Evolutionary conservation across 2,329 filamentous ascomycete species (phyloP).

Genomic region (Allantophomopsis cytisporea): DNA sequence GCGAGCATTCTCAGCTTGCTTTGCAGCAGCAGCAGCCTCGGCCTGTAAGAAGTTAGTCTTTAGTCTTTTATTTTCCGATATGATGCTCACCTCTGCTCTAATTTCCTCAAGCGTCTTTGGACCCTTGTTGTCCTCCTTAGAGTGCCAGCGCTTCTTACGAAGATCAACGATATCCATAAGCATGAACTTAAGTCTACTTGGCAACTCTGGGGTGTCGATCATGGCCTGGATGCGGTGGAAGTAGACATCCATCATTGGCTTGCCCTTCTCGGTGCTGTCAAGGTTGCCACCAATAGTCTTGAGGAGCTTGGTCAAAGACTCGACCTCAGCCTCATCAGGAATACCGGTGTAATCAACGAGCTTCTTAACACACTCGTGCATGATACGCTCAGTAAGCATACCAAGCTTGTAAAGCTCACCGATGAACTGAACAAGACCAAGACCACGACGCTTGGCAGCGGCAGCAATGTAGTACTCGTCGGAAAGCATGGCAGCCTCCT

Average conservation of each 20-base stretch:
- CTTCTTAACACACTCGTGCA: conserved; percentile 98
- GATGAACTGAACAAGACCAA: conserved; percentile 97
- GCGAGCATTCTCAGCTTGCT: conserved; percentile 60
- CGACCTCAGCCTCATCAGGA: conserved; percentile 91
- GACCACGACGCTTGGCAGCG: conserved; percentile 88
- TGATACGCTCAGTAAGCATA: conserved; percentile 98
- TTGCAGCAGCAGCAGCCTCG: conserved; percentile 65
- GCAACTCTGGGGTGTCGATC: conserved; percentile 65
- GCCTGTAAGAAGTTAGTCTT: conserved; percentile 26
- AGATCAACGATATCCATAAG: conserved; percentile 88
- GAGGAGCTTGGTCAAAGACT: conserved; percentile 87
- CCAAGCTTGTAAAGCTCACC: conserved; percentile 97
- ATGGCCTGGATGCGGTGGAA: conserved; percentile 79
- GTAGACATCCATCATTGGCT: conserved; percentile 82
- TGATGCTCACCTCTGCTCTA: conserved; percentile 53
- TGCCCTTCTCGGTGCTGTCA: conserved; percentile 71
- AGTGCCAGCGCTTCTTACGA: conserved; percentile 62
- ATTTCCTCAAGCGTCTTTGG: conserved; percentile 95
- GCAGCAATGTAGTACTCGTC: conserved; percentile 94
- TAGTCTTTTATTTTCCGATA: conserved; percentile 2
- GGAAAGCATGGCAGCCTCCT: conserved; percentile 72
- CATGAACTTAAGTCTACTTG: conserved; percentile 91
- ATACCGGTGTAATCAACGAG: conserved; percentile 88
- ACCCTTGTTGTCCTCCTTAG: conserved; percentile 85
- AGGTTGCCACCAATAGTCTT: conserved; percentile 84